A percentile compares a stretch with the other conserved stretches of the same genome.
Conservation (phyloP, 2,329 filamentous ascomycete species). For the Colletotrichum sp. region DNA sequence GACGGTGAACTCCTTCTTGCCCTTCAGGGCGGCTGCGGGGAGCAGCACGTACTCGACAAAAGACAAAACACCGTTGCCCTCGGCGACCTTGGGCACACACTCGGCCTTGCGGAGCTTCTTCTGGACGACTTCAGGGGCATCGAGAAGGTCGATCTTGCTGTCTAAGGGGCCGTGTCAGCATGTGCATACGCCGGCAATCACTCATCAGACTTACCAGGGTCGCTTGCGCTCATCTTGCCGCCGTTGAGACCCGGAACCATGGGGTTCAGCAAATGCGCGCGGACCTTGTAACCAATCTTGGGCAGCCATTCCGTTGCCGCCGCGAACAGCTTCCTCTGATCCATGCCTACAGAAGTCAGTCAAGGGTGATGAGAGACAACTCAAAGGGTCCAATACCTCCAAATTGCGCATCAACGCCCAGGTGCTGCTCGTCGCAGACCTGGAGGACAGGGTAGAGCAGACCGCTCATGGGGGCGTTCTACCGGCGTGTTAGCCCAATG, state of each 20-base stretch:
- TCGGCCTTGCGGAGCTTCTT: conserved; percentile 90
- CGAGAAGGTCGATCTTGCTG: conserved; percentile 93
- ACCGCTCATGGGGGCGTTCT: conserved; percentile 67
- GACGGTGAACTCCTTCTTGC: conserved; percentile 68
- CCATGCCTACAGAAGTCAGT: conserved; percentile 48
- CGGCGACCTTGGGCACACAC: conserved; percentile 75
- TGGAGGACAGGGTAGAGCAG: conserved; percentile 88
- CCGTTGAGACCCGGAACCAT: conserved; percentile 89
- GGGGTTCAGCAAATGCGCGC: conserved; percentile 71
- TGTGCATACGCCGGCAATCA: neutral
- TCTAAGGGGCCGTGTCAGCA: conserved; percentile 49
- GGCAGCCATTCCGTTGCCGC: conserved; percentile 85
- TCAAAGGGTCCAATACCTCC: conserved; percentile 58
- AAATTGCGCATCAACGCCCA: conserved; percentile 88
- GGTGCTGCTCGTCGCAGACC: conserved; percentile 87
- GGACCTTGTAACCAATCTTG: conserved; percentile 80
- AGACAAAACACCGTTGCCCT: conserved; percentile 85
- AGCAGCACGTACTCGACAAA: conserved; percentile 90
- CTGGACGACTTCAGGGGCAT: conserved; percentile 73
- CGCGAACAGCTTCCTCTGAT: conserved; percentile 90
- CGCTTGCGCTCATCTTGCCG: conserved; percentile 86
- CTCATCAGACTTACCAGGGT: conserved; percentile 54
- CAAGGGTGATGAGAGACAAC: no score
- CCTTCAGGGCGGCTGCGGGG: conserved; percentile 71
- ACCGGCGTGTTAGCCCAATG: neutral